Percentiles rank a stretch among this genome's conserved stretches.
These are phyloP conservation scores for Zalaria sp. DNA, from an alignment of 2,329 filamentous ascomycete genomes.

Conservation along the genomic window DNA sequence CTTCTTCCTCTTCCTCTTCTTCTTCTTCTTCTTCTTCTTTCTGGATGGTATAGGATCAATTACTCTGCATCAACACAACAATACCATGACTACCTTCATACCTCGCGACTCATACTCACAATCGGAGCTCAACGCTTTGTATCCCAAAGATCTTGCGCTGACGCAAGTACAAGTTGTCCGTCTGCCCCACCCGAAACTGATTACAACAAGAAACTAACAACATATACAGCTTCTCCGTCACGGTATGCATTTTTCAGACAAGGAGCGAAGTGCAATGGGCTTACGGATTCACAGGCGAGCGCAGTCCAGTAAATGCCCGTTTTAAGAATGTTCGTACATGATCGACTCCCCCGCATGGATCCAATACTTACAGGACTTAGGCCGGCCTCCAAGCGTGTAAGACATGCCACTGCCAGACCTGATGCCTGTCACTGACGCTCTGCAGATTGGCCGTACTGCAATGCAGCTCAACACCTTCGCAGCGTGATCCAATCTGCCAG, in stretches of 20 bases:
- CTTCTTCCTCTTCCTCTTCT: no score
- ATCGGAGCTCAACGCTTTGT: slow-evolving; percentile 67
- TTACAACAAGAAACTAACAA: background rate
- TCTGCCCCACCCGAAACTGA: slow-evolving; percentile 3
- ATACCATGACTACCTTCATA: slow-evolving; percentile 60
- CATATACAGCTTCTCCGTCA: slow-evolving; percentile 15
- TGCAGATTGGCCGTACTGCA: slow-evolving; percentile 79
- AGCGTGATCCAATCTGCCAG: slow-evolving; percentile 43
- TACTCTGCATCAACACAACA: no score
- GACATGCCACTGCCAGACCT: background rate
- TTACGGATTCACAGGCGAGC: slow-evolving; percentile 32
- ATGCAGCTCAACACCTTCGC: slow-evolving; percentile 56
- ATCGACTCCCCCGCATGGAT: background rate
- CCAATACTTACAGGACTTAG: slow-evolving; percentile 15
- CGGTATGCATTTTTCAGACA: slow-evolving; percentile 6
- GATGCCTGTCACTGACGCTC: background rate
- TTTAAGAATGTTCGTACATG: slow-evolving; percentile 65
- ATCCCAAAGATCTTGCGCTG: slow-evolving; percentile 66
- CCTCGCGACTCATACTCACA: slow-evolving; percentile 65
- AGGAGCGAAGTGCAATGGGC: background rate
- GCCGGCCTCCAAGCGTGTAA: slow-evolving; percentile 35
- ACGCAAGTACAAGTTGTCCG: slow-evolving; percentile 74
- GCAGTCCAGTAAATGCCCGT: slow-evolving; percentile 74
- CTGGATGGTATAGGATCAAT: no score
- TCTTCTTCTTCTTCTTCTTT: no score